Evolutionary conservation across 257 asterid genomes (phyloP).

Genomic region (Petunia axillaris): DNA sequence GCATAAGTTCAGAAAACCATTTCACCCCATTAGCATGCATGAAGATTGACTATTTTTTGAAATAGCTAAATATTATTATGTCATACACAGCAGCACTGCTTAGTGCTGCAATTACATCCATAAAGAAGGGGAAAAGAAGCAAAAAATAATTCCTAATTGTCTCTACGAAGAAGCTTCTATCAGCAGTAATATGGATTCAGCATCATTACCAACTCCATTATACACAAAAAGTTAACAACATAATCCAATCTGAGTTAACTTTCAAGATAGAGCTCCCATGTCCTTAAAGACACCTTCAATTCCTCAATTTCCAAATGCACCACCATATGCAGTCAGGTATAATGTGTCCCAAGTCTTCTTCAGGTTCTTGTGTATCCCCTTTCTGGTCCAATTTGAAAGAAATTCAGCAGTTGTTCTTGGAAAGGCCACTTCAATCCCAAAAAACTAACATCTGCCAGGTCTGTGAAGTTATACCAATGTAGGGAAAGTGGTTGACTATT

Average conservation of each 20-base stretch:
- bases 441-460: neutral
- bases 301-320: neutral
- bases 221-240: neutral
- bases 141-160: neutral
- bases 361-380: neutral
- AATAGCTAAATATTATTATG: no score
- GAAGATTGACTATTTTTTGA: no score
- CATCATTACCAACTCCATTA: neutral
- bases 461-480: neutral
- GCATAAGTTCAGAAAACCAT: no score
- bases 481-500: neutral
- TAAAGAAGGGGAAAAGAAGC: no score
- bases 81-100: no score
- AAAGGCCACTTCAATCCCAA: neutral
- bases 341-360: neutral
- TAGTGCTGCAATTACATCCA: neutral
- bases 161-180: neutral
- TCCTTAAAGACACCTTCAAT: neutral
- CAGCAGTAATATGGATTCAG: neutral
- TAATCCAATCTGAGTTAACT: neutral
- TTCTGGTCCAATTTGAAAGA: neutral
- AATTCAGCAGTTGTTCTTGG: slow-evolving; percentile 1
- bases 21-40: no score
- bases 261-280: neutral
- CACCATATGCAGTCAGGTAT: neutral